A percentile compares a stretch with the other conserved stretches of the same genome.
Evolutionary conservation across 1,284 basidiomycete species (phyloP).

Genomic region (Papiliotrema fonsecae): DNA sequence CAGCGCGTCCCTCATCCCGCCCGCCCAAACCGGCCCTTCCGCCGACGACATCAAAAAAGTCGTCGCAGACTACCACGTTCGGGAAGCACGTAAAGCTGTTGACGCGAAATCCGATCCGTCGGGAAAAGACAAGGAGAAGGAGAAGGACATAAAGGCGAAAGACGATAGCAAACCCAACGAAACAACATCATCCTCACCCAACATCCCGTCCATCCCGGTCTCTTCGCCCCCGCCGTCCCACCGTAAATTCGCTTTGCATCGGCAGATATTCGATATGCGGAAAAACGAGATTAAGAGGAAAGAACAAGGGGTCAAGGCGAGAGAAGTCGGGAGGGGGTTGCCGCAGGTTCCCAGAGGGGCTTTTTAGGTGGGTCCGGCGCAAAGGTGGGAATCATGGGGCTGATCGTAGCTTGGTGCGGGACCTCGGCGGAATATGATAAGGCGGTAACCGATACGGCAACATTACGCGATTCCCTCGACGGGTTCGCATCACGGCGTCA

Average conservation of each 20-base stretch:
- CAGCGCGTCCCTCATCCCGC: conserved; percentile 36
- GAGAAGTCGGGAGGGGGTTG: conserved; percentile 41
- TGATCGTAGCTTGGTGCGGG: background rate
- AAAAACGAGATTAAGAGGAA: conserved; percentile 30
- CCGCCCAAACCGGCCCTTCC: conserved; percentile 26
- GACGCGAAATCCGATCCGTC: conserved; percentile 13
- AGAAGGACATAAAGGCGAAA: conserved; percentile 11
- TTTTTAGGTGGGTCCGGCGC: background rate
- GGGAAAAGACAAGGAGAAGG: conserved; percentile 15
- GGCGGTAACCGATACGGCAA: background rate
- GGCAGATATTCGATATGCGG: conserved; percentile 43
- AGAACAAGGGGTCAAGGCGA: conserved; percentile 40
- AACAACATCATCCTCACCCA: conserved; percentile 5
- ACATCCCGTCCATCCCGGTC: conserved; percentile 11
- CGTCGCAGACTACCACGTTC: conserved; percentile 38
- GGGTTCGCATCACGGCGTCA: too few relatives aligned
- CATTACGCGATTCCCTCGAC: too few relatives aligned
- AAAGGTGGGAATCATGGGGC: background rate
- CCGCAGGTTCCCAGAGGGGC: conserved; percentile 7
- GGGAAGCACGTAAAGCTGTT: conserved; percentile 29
- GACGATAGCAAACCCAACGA: conserved; percentile 5
- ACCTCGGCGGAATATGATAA: background rate
- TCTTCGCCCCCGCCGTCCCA: conserved; percentile 26
- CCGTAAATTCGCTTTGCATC: conserved; percentile 43
- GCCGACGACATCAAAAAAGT: conserved; percentile 47